Evolutionary conservation across 306 rosid genomes (phyloP).

Genomic region (Citrullus mucosospermus): DNA sequence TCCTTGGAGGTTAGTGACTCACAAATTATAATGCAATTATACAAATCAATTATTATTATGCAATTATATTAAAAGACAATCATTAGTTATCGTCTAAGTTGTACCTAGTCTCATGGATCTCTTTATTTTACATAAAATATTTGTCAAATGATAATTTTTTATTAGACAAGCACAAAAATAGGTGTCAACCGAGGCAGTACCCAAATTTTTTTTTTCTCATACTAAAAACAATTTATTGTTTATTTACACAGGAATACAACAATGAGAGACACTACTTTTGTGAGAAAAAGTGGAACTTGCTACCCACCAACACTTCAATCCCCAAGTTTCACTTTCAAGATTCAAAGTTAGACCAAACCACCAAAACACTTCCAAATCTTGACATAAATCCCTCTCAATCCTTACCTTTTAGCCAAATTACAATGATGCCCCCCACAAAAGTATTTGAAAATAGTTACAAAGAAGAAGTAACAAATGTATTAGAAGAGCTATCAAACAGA

Average conservation of each 20-base stretch:
- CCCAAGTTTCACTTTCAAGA: background rate
- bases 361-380: constrained; percentile 17
- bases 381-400: constrained; percentile 15
- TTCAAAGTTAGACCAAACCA: background rate
- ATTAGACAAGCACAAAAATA: no score
- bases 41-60: background rate
- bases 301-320: background rate
- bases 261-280: background rate
- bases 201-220: no score
- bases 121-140: no score
- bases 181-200: no score
- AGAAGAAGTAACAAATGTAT: constrained; percentile 36
- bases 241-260: constrained; percentile 8
- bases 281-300: constrained; percentile 4
- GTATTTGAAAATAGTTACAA: constrained; percentile 17
- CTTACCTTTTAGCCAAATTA: constrained; percentile 21
- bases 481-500: constrained; percentile 41
- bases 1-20: constrained; percentile 34
- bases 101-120: no score
- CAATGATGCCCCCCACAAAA: constrained; percentile 9
- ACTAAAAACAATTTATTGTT: background rate
- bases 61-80: no score
- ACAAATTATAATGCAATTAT: background rate
- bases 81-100: no score
- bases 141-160: no score